phyloP scores from a whole-genome alignment of 208 protist species.

The Trypanosoma rangeli region DNA sequence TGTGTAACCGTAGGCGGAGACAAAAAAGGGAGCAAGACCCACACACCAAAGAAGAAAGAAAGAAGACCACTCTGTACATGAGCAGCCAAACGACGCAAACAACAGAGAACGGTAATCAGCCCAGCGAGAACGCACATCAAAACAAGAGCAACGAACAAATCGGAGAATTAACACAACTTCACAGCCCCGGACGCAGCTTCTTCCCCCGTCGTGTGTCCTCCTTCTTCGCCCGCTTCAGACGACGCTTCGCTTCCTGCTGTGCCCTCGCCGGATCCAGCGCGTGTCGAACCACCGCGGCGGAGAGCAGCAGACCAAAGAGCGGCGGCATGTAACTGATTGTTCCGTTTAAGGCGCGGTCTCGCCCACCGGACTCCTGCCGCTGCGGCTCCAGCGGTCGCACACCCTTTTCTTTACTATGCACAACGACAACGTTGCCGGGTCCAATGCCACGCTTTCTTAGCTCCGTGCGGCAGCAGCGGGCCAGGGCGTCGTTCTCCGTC shows the following conservation, averaged over 20 bases:
- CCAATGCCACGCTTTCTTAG: slow-evolving; percentile 65
- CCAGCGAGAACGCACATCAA: not conserved
- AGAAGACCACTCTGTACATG: not conserved
- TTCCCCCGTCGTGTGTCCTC: slow-evolving; percentile 26
- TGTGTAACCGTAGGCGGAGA: not conserved
- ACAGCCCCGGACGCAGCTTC: slow-evolving; percentile 10
- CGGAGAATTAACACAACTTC: not conserved
- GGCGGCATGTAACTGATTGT: slow-evolving; percentile 92
- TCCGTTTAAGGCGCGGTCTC: slow-evolving; percentile 81
- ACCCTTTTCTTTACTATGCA: slow-evolving; percentile 68
- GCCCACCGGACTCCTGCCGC: slow-evolving; percentile 72
- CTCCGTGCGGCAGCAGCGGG: slow-evolving; percentile 58
- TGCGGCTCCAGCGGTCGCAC: slow-evolving; percentile 66
- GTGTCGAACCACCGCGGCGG: slow-evolving; percentile 69
- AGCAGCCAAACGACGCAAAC: not conserved
- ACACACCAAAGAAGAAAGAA: too few relatives aligned
- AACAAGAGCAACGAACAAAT: not conserved
- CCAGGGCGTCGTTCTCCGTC: slow-evolving; percentile 79
- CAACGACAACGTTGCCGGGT: slow-evolving; percentile 55
- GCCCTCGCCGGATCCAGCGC: slow-evolving; percentile 55
- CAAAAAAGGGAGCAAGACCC: slow-evolving; percentile 16
- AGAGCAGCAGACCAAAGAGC: slow-evolving; percentile 79
- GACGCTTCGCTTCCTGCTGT: slow-evolving; percentile 37
- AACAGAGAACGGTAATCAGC: not conserved
- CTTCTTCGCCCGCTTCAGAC: slow-evolving; percentile 42